Evolutionary conservation across 495 filamentous ascomycete species (phyloP), one percentile per base, ranked within the genome.

Genomic region (Penicillium daleae): DNA sequence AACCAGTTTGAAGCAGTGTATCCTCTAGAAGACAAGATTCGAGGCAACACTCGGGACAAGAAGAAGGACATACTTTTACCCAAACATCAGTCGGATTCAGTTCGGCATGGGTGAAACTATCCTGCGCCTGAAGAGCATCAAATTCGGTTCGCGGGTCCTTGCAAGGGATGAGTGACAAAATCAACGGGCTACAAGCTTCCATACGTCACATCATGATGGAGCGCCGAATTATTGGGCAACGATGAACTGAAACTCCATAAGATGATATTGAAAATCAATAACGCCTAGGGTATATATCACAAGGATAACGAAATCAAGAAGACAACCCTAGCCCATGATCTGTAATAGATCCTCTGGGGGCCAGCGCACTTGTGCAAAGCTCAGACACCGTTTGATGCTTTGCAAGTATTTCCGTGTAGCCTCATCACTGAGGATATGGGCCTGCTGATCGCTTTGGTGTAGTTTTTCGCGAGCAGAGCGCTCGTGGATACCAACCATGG

Each of bases 401-500:
- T 99, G 95, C 62, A 99, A 75, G 66, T 92, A 97, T 80, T 98
- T 98, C 62, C 95, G 82, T 52, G 95, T 99, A 31, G 88, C 85
- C 79, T 99, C 95, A 72, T 98, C 93, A 62, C 92, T 93, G 86
- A 99, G 92, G 70, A 99, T 97, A 76, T 99, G 96, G 6, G 93
- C 95, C 63, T 92, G 85, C 71, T 93, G 89, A 65, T 91, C 93
- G 62, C 85, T 85, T 74, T 93, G 86, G 71, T 98, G 93, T 50
- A 99, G 80, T 78, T 98, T 98, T 77, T 99, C 95, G 39, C 95
- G 85, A 6, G 95, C 94, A 49, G 88, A 92, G 63, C 95, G 87
- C 79, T 98, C 95, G 85, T 99, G 95, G 70, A 99, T 99, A 82
- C 95, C 95, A 64, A 99, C 95, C 95, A 98, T 97, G 68, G 95